Percentiles rank a stretch among this genome's conserved stretches.
Conservation (phyloP, 2,329 filamentous ascomycete genomes). For the Fusarium globosum region DNA sequence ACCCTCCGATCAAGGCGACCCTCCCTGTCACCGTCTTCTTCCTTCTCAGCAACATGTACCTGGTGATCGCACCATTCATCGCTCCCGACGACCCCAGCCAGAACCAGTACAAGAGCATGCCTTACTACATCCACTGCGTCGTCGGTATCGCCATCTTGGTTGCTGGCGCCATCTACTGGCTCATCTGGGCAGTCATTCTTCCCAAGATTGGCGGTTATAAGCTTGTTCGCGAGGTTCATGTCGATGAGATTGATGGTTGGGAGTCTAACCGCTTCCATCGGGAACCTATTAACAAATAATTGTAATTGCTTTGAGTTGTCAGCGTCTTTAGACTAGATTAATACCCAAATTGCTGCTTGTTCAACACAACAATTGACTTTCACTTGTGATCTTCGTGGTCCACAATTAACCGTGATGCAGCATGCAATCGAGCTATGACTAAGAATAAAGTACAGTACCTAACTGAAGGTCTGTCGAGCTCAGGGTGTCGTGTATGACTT, state of each 20-base stretch:
- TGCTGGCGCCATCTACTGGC: constrained; percentile 66
- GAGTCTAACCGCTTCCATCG: constrained; percentile 65
- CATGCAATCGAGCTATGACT: neutral
- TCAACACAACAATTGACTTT: neutral
- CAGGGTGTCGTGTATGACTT: neutral
- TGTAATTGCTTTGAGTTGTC: neutral
- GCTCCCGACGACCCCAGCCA: constrained; percentile 60
- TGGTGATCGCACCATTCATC: constrained; percentile 69
- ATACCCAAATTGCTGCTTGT: constrained; percentile 23
- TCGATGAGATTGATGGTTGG: constrained; percentile 72
- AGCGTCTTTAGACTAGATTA: constrained; percentile 13
- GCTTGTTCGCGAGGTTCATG: constrained; percentile 63
- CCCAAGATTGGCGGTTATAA: constrained; percentile 65
- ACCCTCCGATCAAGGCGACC: constrained; percentile 65
- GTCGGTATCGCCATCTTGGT: constrained; percentile 66
- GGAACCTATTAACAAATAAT: constrained; percentile 48
- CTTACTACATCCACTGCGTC: constrained; percentile 69
- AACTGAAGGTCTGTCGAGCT: neutral
- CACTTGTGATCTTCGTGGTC: neutral
- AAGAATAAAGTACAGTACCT: neutral
- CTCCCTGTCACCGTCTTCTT: constrained; percentile 68
- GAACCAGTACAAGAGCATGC: constrained; percentile 64
- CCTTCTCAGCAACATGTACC: constrained; percentile 69
- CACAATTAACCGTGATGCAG: neutral
- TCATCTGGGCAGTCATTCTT: constrained; percentile 64